phyloP scores from a whole-genome alignment of 164 flowering plant genomes.

The Cinnamomum chago region DNA sequence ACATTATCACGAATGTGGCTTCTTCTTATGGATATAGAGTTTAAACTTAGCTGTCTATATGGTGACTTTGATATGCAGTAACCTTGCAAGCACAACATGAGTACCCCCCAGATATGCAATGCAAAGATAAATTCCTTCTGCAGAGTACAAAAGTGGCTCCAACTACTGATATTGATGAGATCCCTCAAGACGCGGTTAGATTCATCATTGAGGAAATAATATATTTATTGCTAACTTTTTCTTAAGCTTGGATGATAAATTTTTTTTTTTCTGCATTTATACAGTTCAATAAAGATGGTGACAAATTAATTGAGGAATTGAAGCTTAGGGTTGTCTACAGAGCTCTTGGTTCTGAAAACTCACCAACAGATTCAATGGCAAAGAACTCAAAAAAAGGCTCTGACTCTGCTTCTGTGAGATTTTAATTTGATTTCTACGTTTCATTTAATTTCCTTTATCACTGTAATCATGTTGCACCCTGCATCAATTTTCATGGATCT shows the following conservation, averaged over 20 bases:
- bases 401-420: constrained; percentile 43
- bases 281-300: constrained; percentile 77
- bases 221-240: background rate
- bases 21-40: constrained; percentile 4
- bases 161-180: constrained; percentile 65
- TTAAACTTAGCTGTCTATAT: constrained; percentile 1
- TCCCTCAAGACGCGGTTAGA: constrained; percentile 74
- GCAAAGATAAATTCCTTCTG: constrained; percentile 91
- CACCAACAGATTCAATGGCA: constrained; percentile 28
- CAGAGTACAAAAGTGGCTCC: constrained; percentile 75
- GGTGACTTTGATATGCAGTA: constrained; percentile 36
- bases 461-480: background rate
- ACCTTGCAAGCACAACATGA: constrained; percentile 86
- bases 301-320: constrained; percentile 58
- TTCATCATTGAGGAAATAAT: constrained; percentile 8
- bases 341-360: constrained; percentile 26
- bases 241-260: background rate
- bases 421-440: constrained; percentile 6
- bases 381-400: constrained; percentile 25
- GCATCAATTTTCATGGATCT: background rate
- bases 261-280: background rate
- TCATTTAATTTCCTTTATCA: background rate
- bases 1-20: background rate
- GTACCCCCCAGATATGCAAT: constrained; percentile 79
- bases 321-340: constrained; percentile 72